Evolutionary conservation across 78 protist genomes (phyloP), one percentile per base, ranked within the genome.

Genomic region (Emiliania huxleyi): DNA sequence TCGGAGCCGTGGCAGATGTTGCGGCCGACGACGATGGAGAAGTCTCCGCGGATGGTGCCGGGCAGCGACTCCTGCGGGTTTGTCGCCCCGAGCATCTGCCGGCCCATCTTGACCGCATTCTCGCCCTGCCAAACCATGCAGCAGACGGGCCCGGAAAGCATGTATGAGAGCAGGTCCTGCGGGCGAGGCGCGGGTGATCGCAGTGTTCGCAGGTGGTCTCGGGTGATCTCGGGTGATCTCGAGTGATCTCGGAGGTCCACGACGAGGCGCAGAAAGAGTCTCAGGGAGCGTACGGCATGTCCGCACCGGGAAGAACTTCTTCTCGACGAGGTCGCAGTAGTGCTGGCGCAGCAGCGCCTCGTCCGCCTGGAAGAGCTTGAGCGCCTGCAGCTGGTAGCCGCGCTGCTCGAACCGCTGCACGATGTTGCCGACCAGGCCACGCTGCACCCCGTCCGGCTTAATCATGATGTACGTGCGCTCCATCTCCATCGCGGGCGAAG

Each of bases 41-140:
- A 94, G 95, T 96, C 97, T 48, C 98, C 98, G 37, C 97, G 97
- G 87, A 97, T 96, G 40, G 98, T 93, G 77, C 97, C 97, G 29
- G 98, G 97, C 29, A 56, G 87, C 12, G 96, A 90, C 71, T 94
- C 96, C 42, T 84, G 81, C 0, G 98, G 98, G 95, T 95, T 94
- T 44, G 98, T 96, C n/a, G 94, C 97, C 21, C 98, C 98, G 75
- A 97, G 93, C 77, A 97, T 55, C 26, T 6, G 21, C 87, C 98
- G 96, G 33, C 96, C 96, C 35, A 91, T 69, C 83, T 71, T 56
- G 91, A 97, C 94, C 12, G 83, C 97, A 3, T 88, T 87, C 71
- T 33, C 15, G 40, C 94, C 94, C 38, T 92, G 79, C 93, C 93
- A 91, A 12, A 92, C 91, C 91, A 92, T 83, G 38, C 91, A 79